phyloP scores from a whole-genome alignment of 2,329 filamentous ascomycete genomes.

The Penicillium capsulatum region DNA sequence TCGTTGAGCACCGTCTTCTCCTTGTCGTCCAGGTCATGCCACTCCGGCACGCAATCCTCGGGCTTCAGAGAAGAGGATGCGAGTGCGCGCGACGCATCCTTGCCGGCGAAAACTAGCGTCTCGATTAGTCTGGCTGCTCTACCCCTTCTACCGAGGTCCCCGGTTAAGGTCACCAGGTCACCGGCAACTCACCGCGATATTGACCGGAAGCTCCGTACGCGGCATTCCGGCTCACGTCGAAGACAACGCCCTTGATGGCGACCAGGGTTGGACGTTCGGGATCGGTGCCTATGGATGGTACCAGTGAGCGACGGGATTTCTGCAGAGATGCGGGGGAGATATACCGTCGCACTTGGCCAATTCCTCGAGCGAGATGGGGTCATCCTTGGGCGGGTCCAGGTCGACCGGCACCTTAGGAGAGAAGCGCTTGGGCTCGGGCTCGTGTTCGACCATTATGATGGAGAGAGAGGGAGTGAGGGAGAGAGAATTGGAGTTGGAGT shows the following conservation, averaged over 20 bases:
- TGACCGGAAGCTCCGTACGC: conserved; percentile 77
- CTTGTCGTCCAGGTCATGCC: conserved; percentile 76
- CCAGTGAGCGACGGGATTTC: background rate
- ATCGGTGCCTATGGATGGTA: conserved; percentile 32
- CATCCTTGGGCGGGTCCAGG: conserved; percentile 79
- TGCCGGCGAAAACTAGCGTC: conserved; percentile 79
- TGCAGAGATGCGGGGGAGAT: background rate
- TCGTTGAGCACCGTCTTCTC: conserved; percentile 81
- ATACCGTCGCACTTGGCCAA: conserved; percentile 78
- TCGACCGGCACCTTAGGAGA: conserved; percentile 44
- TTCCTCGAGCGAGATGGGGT: conserved; percentile 75
- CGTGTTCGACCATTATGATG: conserved; percentile 29
- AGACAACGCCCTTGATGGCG: conserved; percentile 80
- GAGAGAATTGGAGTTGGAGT: too few relatives aligned
- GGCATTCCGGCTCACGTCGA: conserved; percentile 87
- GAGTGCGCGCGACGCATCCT: conserved; percentile 89
- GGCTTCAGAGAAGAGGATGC: conserved; percentile 79
- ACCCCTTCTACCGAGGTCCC: too few relatives aligned
- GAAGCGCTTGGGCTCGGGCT: conserved; percentile 34
- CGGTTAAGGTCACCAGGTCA: too few relatives aligned
- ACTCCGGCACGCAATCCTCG: conserved; percentile 78
- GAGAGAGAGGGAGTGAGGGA: too few relatives aligned
- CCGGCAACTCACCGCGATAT: conserved; percentile 68
- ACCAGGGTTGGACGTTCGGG: conserved; percentile 53
- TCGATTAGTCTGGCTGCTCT: too few relatives aligned